Evolutionary conservation across 345 rosid genomes (phyloP), one percentile per base, ranked within the genome.

Genomic region (Aurinia saxatilis): DNA sequence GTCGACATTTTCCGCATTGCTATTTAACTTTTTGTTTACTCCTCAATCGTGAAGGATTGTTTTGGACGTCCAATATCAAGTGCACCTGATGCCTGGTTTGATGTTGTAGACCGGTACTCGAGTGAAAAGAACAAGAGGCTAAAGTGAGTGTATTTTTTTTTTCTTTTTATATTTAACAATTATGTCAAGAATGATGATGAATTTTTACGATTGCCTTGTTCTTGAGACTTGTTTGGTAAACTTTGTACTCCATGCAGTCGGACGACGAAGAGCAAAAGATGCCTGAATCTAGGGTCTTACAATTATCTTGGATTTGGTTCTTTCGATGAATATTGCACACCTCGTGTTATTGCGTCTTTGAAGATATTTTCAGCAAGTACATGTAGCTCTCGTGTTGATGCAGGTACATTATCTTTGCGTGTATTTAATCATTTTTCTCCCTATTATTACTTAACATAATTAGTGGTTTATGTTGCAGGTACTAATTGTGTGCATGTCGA

Each of bases 221-320:
- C n/a, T n/a, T n/a, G n/a, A n/a, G n/a, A n/a, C n/a, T n/a, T n/a
- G n/a, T 9, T 18, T 7, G 6, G 25, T 21, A 27, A 3, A 5
- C 13, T 57, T 25, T 27, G 31, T 7, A 62, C 25, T 61, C 5
- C 8, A 1, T 69, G 79, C 85, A 89, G 98, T 67, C 86, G 96
- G 69, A 89, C 96, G 14, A 48, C 80, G 5, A 87, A 92, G 14
- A 49, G 67, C 37, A 84, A 14, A 34, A 84, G 75, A 65, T 93
- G 99, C 59, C 93, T 93, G 39, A 93, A 93, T 73, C 71, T 93
- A 83, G 99, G 97, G 6, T 90, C 97, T 2, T 93, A 93, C 81
- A 93, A 93, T 60, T 93, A 93, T 75, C 96, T 93, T 62, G 99
- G 99, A 7, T 93, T 93, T 75, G 96, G 95, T 44, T 91, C 97